Conservation (phyloP, 2,329 filamentous ascomycete species). For the Colletotrichum sp. region DNA sequence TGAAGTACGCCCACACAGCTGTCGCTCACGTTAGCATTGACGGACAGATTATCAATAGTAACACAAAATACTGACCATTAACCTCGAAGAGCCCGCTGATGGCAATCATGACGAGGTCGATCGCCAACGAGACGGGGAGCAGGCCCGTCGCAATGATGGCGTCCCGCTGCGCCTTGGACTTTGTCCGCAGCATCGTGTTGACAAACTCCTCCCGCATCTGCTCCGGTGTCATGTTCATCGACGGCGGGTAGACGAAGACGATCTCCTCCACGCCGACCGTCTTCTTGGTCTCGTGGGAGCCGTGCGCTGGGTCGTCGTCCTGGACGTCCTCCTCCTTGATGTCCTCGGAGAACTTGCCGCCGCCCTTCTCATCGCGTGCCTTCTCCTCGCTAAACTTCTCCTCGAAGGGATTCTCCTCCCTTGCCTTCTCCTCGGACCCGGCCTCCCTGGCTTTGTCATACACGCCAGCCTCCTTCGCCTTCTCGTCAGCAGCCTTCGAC, state of each 20-base stretch:
- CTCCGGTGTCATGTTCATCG: conserved; percentile 19
- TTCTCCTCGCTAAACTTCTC: conserved; percentile 13
- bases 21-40: not conserved
- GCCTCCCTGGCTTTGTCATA: not conserved
- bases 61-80: not conserved
- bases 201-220: conserved; percentile 14
- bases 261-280: conserved; percentile 19
- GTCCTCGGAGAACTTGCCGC: not conserved
- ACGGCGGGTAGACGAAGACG: conserved; percentile 14
- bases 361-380: not conserved
- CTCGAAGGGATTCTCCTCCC: not conserved
- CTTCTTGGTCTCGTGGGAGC: conserved; percentile 14
- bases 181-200: conserved; percentile 17
- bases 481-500: not conserved
- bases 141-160: conserved; percentile 18
- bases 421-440: not conserved
- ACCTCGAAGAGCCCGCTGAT: conserved; percentile 11
- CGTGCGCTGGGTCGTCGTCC: conserved; percentile 10
- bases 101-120: conserved; percentile 11
- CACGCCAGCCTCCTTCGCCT: not conserved
- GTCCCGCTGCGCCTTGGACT: conserved; percentile 18
- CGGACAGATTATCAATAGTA: not conserved
- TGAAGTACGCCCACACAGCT: conserved; percentile 20
- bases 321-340: not conserved
- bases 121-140: conserved; percentile 5